Base-by-base conservation (phyloP, 768 basidiomycete species). In the Kondoa subrosea region DNA sequence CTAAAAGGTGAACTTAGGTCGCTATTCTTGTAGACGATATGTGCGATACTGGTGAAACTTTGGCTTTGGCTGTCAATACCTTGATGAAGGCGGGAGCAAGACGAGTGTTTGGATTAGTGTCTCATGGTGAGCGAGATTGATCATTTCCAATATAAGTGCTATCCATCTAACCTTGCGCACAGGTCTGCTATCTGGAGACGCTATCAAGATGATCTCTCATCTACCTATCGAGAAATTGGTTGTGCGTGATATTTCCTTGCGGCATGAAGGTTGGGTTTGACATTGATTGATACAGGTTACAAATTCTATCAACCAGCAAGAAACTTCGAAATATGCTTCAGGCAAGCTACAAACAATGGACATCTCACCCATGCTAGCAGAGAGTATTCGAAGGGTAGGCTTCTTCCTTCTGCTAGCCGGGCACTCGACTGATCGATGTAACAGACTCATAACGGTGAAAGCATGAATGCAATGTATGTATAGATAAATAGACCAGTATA, bases 21-120 rank as follows among this genome's bases (percentile, higher is more conserved):
- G 91, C 89, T 50, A 89, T 99, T 75, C 82, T 99, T 59, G 89
- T 99, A 34, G 95, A 99, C 76, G 95, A 99, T 75, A 97, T 99
- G 93, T 87, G 95, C 74, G 95, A 99, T 76, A 90, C 89, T 3
- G 93, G 92, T 15, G 82, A 81, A 40, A 97, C 95, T n/a, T 81
- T 97, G 31, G 81, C 84, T 16, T 79, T 93, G 16, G 95, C 95
- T 14, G 85, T 85, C 4, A 83, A 84, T 58, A 88, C 89, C n/a
- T 81, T 99, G 59, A 80, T 85, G 62, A 91, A 95, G 73, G 87
- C 87, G 69, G 95, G 95, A 26, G 93, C 91, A 3, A 87, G 83
- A 74, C 82, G 85, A 25, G 85, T 93, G 2, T 85, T 91, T 76
- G 91, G 88, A 1, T 77, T 97, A 50, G 86, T 95, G 66, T 92